A percentile compares a stretch with the other conserved stretches of the same genome.
phyloP scores from a whole-genome alignment of 495 filamentous ascomycete species.

The Daldinia bambusicola region DNA sequence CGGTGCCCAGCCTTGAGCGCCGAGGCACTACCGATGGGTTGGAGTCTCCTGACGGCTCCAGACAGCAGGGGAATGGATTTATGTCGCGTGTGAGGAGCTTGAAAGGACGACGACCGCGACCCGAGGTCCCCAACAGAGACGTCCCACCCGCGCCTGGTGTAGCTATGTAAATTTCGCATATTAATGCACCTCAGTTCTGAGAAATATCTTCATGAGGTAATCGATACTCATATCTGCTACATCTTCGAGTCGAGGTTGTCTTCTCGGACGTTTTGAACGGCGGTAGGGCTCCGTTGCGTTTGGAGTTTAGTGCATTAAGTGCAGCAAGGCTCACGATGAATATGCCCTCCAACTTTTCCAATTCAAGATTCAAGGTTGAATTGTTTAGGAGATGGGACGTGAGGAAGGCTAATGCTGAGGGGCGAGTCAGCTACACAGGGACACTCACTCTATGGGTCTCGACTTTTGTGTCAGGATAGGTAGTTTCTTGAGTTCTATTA shows the following conservation, averaged over 20 bases:
- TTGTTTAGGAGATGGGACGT: constrained; percentile 3
- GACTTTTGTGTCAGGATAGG: constrained; percentile 38
- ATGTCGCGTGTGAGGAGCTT: constrained; percentile 88
- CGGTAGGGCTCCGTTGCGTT: constrained; percentile 22
- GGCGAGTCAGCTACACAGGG: constrained; percentile 12
- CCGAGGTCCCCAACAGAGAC: constrained; percentile 48
- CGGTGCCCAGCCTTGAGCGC: constrained; percentile 66
- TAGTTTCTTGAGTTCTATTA: constrained; percentile 35
- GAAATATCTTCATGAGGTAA: constrained; percentile 34
- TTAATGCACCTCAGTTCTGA: constrained; percentile 22
- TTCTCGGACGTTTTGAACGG: constrained; percentile 15
- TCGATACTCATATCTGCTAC: constrained; percentile 15
- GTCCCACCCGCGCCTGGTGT: constrained; percentile 33
- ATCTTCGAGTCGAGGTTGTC: constrained; percentile 10
- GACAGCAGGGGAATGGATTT: constrained; percentile 70
- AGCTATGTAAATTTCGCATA: constrained; percentile 34
- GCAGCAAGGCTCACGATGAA: constrained; percentile 31
- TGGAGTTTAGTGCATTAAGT: constrained; percentile 20
- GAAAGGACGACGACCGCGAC: constrained; percentile 66
- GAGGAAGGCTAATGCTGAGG: constrained; percentile 12
- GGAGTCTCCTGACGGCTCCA: constrained; percentile 52
- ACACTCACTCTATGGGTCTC: constrained; percentile 29
- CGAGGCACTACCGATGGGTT: constrained; percentile 73
- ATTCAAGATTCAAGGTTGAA: constrained; percentile 24
- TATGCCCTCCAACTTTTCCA: constrained; percentile 21